Evolutionary conservation across 1,139 yeast species (phyloP), one percentile per base, ranked within the genome.

Genomic region (Geotrichum bryndzae): DNA sequence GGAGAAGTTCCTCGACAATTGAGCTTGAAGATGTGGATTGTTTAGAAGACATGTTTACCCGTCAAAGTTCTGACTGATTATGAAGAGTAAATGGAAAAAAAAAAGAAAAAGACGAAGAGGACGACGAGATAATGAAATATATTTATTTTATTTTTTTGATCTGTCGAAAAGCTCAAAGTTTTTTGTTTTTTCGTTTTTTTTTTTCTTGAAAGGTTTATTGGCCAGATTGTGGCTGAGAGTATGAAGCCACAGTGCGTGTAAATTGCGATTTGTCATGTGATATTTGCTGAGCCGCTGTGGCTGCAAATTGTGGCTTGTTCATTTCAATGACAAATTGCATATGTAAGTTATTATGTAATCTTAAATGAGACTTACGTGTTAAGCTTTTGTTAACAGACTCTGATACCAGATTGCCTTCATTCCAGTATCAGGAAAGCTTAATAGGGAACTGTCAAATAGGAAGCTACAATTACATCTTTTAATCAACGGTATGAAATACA

Each of bases 261-360:
- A 54, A 63, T 63, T 59, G 63, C 65, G 63, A 58, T 18, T 54
- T 31, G 23, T 38, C 65, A 60, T 61, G 65, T 63, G 65, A 58
- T 53, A 29, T 59, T 51, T 53, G 57, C 52, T 23, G n/a, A 55
- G 45, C 31, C 35, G n/a, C 53, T 58, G 48, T 58, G 52, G 52
- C 54, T 51, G 18, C 46, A 51, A 22, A 35, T 25, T 51, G 61
- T 52, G 59, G 58, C 58, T 54, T 52, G 35, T 27, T 10, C 48
- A 10, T 2, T 22, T 29, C 33, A 23, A 7, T n/a, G n/a, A 7
- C 22, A n/a, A 51, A 51, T 2, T 51, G 5, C 10, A 2, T 27
- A 51, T 27, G 18, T 51, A n/a, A n/a, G 8, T 4, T 31, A 7
- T 25, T n/a, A 27, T 18, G 13, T 50, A 15, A 15, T 50, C 10